A percentile compares a stretch with the other conserved stretches of the same genome.
These are phyloP conservation scores for Dryadomyces quercivorus DNA, from an alignment of 2,329 filamentous ascomycete species.

Conservation along the genomic window DNA sequence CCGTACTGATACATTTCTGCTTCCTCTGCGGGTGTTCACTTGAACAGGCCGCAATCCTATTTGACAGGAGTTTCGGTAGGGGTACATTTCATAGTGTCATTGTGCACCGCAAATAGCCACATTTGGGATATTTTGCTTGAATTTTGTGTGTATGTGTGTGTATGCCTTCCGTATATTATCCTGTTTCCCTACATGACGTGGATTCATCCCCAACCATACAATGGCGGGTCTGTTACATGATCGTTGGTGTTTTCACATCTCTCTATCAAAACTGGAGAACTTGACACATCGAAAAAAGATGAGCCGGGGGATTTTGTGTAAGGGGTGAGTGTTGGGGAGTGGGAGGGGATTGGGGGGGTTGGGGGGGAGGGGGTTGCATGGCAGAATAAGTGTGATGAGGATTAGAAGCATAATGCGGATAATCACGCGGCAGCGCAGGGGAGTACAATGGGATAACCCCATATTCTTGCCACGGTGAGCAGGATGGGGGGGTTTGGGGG, in stretches of 20 bases:
- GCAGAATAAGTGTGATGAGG: background rate
- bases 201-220: slow-evolving; percentile 13
- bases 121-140: slow-evolving; percentile 2
- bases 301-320: background rate
- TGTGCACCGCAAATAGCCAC: background rate
- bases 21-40: background rate
- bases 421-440: background rate
- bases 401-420: background rate
- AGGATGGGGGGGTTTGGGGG: background rate
- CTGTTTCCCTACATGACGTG: slow-evolving; percentile 15
- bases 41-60: background rate
- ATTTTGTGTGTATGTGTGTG: slow-evolving; percentile 11
- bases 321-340: background rate
- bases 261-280: slow-evolving; percentile 7
- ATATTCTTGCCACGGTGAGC: background rate
- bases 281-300: background rate
- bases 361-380: background rate
- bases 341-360: background rate
- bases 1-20: background rate
- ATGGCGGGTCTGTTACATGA: slow-evolving; percentile 14
- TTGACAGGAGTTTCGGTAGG: background rate
- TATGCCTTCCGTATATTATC: slow-evolving; percentile 15
- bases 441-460: background rate
- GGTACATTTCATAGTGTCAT: background rate
- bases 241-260: slow-evolving; percentile 11